phyloP scores from a whole-genome alignment of 208 protist species.

The Acanthamoeba lenticulata region DNA sequence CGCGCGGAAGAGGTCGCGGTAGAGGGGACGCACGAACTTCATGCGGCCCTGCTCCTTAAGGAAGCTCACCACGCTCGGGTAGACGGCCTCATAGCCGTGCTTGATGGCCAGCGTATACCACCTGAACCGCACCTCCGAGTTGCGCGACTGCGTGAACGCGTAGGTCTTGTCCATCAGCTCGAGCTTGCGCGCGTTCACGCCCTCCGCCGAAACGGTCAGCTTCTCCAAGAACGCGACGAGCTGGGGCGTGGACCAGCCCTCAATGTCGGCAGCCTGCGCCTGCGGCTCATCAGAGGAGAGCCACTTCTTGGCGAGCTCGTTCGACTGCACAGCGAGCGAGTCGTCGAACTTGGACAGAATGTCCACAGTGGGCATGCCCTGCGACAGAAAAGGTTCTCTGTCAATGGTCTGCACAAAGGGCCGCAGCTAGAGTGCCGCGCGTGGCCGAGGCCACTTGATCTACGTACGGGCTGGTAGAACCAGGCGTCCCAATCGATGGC shows the following conservation, averaged over 20 bases:
- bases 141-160: constrained; percentile 61
- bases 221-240: constrained; percentile 62
- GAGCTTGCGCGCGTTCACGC: constrained; percentile 36
- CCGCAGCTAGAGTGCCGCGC: not conserved
- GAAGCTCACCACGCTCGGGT: constrained; percentile 67
- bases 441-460: not conserved
- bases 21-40: constrained; percentile 88
- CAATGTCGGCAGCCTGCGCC: not conserved
- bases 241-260: not conserved
- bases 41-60: constrained; percentile 69
- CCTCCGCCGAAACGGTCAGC: not conserved
- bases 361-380: constrained; percentile 55
- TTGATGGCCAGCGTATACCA: constrained; percentile 74
- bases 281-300: not conserved
- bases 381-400: not conserved
- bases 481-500: constrained; percentile 87
- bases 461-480: constrained; percentile 81
- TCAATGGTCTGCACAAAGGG: not conserved
- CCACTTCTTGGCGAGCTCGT: constrained; percentile 9
- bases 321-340: not conserved
- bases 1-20: constrained; percentile 74
- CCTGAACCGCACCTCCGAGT: constrained; percentile 80
- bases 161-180: constrained; percentile 76
- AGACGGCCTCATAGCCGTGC: constrained; percentile 46
- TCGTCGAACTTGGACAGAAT: constrained; percentile 9